A percentile compares a stretch with the other conserved stretches of the same genome.
These are phyloP conservation scores for Diplodia seriata DNA, from an alignment of 2,329 filamentous ascomycete species.

Conservation along the genomic window DNA sequence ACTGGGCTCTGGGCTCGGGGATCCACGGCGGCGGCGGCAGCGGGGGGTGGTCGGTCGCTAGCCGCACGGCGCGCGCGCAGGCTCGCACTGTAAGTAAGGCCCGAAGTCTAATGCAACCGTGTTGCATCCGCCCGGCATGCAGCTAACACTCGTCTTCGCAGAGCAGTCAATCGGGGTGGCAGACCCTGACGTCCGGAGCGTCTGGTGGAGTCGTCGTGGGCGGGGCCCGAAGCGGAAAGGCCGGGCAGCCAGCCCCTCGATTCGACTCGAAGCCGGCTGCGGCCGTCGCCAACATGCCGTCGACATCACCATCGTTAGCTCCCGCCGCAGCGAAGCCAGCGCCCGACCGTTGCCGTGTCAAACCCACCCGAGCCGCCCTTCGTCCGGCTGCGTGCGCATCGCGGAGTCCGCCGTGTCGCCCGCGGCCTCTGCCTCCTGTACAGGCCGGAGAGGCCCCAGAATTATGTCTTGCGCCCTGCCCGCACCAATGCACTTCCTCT, in stretches of 20 bases:
- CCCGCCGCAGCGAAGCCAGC: background rate
- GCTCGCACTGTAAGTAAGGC: constrained; percentile 7
- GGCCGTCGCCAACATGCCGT: background rate
- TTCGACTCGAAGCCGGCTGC: constrained; percentile 1
- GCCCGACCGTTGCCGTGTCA: constrained; percentile 3
- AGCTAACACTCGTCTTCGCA: background rate
- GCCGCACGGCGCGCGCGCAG: background rate
- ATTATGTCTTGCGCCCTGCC: background rate
- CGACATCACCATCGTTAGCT: constrained; percentile 12
- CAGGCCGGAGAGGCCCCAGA: background rate
- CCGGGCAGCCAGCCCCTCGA: background rate
- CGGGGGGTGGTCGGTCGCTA: constrained; percentile 3
- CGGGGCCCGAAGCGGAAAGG: constrained; percentile 11
- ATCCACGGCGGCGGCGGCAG: background rate
- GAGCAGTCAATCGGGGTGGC: no score
- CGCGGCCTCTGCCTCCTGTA: background rate
- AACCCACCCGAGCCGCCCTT: no score
- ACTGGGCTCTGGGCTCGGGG: background rate
- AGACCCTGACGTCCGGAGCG: no score
- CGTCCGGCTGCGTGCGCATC: no score
- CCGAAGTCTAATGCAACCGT: constrained; percentile 12
- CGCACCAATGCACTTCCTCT: background rate
- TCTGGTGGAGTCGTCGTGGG: no score
- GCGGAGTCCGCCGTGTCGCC: background rate
- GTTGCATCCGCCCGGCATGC: constrained; percentile 2